Evolutionary conservation across 1,284 basidiomycete species (phyloP).

Genomic region (Mycosarcoma mackinlayi): DNA sequence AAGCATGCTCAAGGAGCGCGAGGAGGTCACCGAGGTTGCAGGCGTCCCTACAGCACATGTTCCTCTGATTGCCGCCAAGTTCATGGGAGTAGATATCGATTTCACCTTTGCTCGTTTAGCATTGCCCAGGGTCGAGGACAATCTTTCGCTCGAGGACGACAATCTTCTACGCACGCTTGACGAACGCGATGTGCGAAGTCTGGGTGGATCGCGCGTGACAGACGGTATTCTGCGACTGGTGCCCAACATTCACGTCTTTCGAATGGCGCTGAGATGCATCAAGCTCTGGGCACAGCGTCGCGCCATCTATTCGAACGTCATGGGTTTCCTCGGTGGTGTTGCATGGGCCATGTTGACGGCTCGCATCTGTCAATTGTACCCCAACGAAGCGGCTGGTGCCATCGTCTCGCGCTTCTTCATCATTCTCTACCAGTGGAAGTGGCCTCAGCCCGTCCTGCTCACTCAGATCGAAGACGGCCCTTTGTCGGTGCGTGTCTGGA

Average conservation of each 20-base stretch:
- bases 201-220: constrained; percentile 96
- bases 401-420: constrained; percentile 97
- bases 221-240: constrained; percentile 96
- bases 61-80: constrained; percentile 90
- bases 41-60: constrained; percentile 96
- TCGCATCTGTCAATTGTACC: constrained; percentile 97
- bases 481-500: constrained; percentile 94
- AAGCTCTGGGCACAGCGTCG: constrained; percentile 96
- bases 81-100: constrained; percentile 92
- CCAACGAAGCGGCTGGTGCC: constrained; percentile 90
- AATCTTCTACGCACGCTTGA: constrained; percentile 91
- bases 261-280: constrained; percentile 92
- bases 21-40: constrained; percentile 88
- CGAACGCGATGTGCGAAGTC: constrained; percentile 91
- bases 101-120: constrained; percentile 90
- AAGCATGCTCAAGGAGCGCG: constrained; percentile 84
- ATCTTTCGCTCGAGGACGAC: constrained; percentile 88
- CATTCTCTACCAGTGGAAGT: constrained; percentile 96
- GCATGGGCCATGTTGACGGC: constrained; percentile 99
- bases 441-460: constrained; percentile 96
- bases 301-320: constrained; percentile 98
- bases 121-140: constrained; percentile 86
- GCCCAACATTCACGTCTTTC: constrained; percentile 92
- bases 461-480: constrained; percentile 93
- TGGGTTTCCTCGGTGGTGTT: constrained; percentile 96